phyloP scores from a whole-genome alignment of 345 rosid species.

The Cardamine resedifolia region DNA sequence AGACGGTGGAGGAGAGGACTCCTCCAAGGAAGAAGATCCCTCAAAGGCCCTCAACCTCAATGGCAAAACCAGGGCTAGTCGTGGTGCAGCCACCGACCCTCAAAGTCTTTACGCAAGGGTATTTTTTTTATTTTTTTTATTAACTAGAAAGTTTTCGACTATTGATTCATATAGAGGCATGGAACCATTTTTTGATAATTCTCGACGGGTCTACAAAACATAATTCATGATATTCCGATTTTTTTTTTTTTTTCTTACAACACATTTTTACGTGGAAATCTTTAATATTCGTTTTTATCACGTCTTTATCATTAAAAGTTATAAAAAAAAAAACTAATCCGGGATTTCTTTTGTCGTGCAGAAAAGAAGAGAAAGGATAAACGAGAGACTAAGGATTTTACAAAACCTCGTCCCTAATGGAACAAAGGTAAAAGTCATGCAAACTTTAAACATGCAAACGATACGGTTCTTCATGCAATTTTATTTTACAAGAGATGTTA shows the following conservation, averaged over 20 bases:
- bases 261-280: background rate
- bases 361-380: slow-evolving; percentile 90
- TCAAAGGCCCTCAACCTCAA: slow-evolving; percentile 45
- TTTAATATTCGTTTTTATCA: background rate
- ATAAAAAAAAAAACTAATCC: background rate
- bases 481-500: background rate
- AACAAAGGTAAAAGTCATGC: slow-evolving; percentile 60
- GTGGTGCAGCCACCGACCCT: slow-evolving; percentile 83
- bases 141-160: background rate
- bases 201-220: background rate
- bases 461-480: background rate
- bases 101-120: slow-evolving; percentile 94
- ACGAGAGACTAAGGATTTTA: slow-evolving; percentile 71
- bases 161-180: background rate
- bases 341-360: slow-evolving; percentile 33
- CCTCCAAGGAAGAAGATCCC: slow-evolving; percentile 39
- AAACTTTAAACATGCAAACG: slow-evolving; percentile 8
- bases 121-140: background rate
- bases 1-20: slow-evolving; percentile 40
- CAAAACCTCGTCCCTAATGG: slow-evolving; percentile 90
- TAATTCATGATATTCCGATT: background rate
- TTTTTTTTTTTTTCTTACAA: background rate
- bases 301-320: background rate
- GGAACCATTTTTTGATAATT: background rate
- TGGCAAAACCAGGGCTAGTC: slow-evolving; percentile 74